Conservation (phyloP, 2,329 filamentous ascomycete genomes). For the Fusarium gaditjirri region DNA sequence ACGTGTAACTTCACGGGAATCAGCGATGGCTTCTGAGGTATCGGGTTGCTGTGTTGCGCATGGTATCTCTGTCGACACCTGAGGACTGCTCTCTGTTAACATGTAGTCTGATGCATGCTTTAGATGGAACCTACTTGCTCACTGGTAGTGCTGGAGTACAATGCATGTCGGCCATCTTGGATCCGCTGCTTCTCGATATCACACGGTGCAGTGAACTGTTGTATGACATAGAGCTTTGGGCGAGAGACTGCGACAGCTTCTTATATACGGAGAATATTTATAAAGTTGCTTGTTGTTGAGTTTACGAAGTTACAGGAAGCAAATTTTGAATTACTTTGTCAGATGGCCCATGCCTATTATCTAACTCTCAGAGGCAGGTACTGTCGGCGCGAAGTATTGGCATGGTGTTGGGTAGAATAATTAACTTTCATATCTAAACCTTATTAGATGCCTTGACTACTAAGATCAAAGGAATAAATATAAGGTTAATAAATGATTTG, state of each 20-base stretch:
- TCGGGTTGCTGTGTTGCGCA: not conserved
- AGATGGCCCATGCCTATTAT: fast-evolving
- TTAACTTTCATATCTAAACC: fast-evolving
- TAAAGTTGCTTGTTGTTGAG: fast-evolving
- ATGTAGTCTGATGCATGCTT: fast-evolving
- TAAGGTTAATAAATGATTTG: fast-evolving
- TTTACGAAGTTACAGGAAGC: fast-evolving
- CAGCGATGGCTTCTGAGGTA: too few species aligned
- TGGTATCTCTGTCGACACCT: too few species aligned
- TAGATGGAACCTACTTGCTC: not conserved
- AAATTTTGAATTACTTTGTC: not conserved
- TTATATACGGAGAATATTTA: not conserved
- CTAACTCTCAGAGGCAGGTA: fast-evolving
- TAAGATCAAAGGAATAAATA: fast-evolving
- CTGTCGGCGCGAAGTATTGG: fast-evolving
- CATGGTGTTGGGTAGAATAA: fast-evolving
- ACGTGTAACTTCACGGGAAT: not conserved
- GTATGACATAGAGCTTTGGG: fast-evolving
- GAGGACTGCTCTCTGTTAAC: not conserved
- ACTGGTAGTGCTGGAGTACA: not conserved
- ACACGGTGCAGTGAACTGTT: fast-evolving
- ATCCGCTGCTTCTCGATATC: fast-evolving
- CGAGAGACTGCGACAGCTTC: fast-evolving
- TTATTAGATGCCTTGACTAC: fast-evolving
- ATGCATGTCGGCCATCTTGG: fast-evolving